A percentile compares a stretch with the other conserved stretches of the same genome.
phyloP scores from a whole-genome alignment of 257 asterid species.

The Jasminum sambac region DNA sequence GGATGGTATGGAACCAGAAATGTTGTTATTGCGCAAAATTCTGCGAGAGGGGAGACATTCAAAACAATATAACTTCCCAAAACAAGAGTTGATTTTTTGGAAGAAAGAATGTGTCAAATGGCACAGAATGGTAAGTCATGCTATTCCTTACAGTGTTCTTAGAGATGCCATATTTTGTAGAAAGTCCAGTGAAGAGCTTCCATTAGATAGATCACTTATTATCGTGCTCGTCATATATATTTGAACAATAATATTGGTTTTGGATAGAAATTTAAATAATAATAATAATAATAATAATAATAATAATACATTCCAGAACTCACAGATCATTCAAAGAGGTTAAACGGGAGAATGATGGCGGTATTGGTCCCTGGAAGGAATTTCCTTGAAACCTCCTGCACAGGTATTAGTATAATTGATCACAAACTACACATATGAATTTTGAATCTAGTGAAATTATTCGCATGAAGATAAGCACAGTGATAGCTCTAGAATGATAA shows the following conservation, averaged over 20 bases:
- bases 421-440: slow-evolving; percentile 21
- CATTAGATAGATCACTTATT: slow-evolving; percentile 72
- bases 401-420: slow-evolving; percentile 3
- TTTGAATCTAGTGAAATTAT: slow-evolving; percentile 18
- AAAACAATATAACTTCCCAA: neutral
- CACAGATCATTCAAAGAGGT: slow-evolving; percentile 38
- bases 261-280: neutral
- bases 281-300: neutral
- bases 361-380: slow-evolving; percentile 75
- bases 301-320: slow-evolving; percentile 14
- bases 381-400: slow-evolving; percentile 82
- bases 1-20: slow-evolving; percentile 46
- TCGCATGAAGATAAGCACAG: neutral
- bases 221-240: slow-evolving; percentile 53
- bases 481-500: neutral
- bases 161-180: slow-evolving; percentile 48
- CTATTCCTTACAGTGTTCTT: slow-evolving; percentile 34
- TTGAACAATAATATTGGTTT: slow-evolving; percentile 23
- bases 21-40: slow-evolving; percentile 43
- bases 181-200: slow-evolving; percentile 68
- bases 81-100: neutral
- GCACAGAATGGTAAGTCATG: neutral
- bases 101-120: neutral
- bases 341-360: slow-evolving; percentile 49
- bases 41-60: slow-evolving; percentile 25